Base-by-base conservation (phyloP, 352 stramenopile genomes). In the Pythium dissimile region DNA sequence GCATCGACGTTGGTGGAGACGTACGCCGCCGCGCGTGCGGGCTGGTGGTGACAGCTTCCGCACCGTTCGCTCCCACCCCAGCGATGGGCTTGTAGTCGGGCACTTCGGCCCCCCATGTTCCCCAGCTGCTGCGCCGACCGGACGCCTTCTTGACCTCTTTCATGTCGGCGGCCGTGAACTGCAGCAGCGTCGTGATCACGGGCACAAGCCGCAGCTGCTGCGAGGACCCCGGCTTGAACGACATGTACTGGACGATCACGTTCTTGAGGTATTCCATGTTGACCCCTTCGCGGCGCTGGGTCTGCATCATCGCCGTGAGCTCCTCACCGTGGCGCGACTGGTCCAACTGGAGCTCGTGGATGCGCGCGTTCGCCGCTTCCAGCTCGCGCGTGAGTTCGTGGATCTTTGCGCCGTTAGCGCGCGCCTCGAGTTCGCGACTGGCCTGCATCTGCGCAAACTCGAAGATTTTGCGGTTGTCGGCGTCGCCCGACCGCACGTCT, bases 181-280 rank as follows among this genome's bases (percentile, higher is more conserved):
- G 80, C 1, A 96, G 69, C 45, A 96, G 46, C 23, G 82, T 96
- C n/a, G 81, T 83, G 28, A 96, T 72, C 50, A 96, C 86, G 5
- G 86, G 86, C 15, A 94, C 62, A 28, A 96, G 57, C 8, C 84
- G 79, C 13, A 63, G 52, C 56, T 93, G 86, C 63, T 96, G 77
- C 32, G 77, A 90, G 30, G 86, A 94, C 3, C 84, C 84, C 0
- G 80, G 79, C 12, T 76, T 83, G 66, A 96, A 93, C 16, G 81
- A 89, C 83, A 96, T 93, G 67, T 89, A 96, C 75, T 94, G 86
- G 21, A 96, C 81, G 21, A 96, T 84, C 16, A 96, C 84, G 50
- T 96, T 96, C 62, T 96, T 96, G 28, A 96, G 67, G 62, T 96
- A 96, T 52, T 95, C 85, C 84, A 96, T 89, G 63, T 96, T 94